These are phyloP conservation scores for Wickerhamomyces sp. DNA, from an alignment of 1,139 yeast species.

Conservation along the genomic window DNA sequence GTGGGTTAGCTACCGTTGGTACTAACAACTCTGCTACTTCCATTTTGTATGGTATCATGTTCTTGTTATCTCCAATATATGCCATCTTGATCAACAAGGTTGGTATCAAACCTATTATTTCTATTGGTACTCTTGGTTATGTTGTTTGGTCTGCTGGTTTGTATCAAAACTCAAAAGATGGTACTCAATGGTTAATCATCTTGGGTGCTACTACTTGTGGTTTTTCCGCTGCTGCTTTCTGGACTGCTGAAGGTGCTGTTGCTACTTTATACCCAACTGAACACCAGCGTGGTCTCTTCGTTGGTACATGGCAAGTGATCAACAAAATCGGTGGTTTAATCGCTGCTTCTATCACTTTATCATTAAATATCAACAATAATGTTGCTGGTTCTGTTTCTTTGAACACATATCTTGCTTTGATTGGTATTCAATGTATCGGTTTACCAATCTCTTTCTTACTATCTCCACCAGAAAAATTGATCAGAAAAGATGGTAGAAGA, in stretches of 20 bases:
- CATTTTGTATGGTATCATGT: slow-evolving; percentile 24
- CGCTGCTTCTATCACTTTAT: slow-evolving; percentile 23
- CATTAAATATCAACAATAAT: slow-evolving; percentile 16
- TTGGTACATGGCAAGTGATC: slow-evolving; percentile 25
- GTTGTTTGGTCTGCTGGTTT: slow-evolving; percentile 26
- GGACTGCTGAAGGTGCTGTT: slow-evolving; percentile 26
- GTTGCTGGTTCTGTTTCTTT: slow-evolving; percentile 21
- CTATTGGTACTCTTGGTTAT: slow-evolving; percentile 24
- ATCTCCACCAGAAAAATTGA: slow-evolving; percentile 23
- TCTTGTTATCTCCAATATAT: slow-evolving; percentile 20
- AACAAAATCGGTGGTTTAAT: slow-evolving; percentile 25
- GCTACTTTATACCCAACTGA: slow-evolving; percentile 24
- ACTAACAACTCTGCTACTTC: slow-evolving; percentile 16
- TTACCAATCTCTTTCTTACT: slow-evolving; percentile 20
- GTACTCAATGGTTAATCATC: slow-evolving; percentile 23
- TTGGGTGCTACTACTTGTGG: slow-evolving; percentile 25
- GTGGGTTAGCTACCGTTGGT: slow-evolving; percentile 17
- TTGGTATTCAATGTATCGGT: slow-evolving; percentile 25
- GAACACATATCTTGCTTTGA: slow-evolving; percentile 23
- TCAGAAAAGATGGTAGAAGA: slow-evolving; percentile 20
- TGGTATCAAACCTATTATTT: slow-evolving; percentile 41
- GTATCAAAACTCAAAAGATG: slow-evolving; percentile 24
- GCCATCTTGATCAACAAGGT: slow-evolving; percentile 36
- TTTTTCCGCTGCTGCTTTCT: slow-evolving; percentile 23
- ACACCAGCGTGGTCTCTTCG: slow-evolving; percentile 22